phyloP scores from a whole-genome alignment of 2,329 filamentous ascomycete genomes.

The Apiospora arundinis region DNA sequence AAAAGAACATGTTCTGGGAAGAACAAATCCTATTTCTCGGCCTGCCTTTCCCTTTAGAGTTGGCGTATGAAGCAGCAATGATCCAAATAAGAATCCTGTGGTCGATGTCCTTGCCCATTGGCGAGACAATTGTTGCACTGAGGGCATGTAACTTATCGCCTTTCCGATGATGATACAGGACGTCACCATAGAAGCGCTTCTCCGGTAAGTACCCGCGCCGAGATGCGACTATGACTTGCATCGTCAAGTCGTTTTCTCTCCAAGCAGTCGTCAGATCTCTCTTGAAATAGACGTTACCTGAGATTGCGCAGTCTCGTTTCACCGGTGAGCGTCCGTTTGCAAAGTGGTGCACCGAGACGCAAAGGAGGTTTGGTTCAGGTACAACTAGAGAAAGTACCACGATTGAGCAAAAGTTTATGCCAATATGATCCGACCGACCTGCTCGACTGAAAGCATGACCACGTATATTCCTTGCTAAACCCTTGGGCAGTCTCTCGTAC shows the following conservation, averaged over 20 bases:
- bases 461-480: background rate
- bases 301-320: conserved; percentile 17
- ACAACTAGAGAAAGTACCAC: background rate
- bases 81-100: background rate
- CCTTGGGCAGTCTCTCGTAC: background rate
- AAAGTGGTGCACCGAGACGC: background rate
- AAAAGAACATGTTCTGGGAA: background rate
- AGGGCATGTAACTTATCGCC: background rate
- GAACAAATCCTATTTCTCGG: background rate
- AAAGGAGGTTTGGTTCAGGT: conserved; percentile 1
- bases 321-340: conserved; percentile 8
- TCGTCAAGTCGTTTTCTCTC: background rate
- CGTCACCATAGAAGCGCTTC: background rate
- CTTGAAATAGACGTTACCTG: background rate
- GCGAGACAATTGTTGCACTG: background rate
- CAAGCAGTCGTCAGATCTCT: conserved; percentile 4
- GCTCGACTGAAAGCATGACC: background rate
- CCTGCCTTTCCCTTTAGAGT: background rate
- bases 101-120: background rate
- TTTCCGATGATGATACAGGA: background rate
- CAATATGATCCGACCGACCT: background rate
- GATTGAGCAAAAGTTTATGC: background rate
- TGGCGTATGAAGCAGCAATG: background rate
- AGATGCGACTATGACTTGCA: background rate
- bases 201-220: background rate